These are phyloP conservation scores for Haematococcus lacustris DNA, from an alignment of 139 green algal species.

Conservation along the genomic window DNA sequence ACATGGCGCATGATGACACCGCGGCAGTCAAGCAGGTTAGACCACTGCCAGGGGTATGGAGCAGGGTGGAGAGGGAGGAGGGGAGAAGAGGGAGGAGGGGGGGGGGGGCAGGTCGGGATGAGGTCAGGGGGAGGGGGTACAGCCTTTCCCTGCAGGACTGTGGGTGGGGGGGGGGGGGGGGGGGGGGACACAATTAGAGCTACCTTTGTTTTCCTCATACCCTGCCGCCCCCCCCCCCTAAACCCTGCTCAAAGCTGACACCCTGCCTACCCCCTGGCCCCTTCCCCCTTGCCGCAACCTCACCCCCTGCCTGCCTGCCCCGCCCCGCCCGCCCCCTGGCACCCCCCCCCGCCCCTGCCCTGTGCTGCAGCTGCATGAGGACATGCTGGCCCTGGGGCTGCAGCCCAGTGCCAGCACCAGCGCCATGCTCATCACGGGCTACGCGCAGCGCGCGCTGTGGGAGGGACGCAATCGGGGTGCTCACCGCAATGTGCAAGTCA, in stretches of 20 bases:
- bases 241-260: neutral
- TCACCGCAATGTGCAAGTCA: slow-evolving; percentile 2
- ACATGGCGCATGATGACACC: slow-evolving; percentile 30
- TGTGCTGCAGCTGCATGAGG: slow-evolving; percentile 17
- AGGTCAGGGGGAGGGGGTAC: neutral
- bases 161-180: neutral
- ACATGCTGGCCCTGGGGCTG: slow-evolving; percentile 21
- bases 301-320: neutral
- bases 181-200: too few relatives aligned
- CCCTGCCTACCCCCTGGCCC: neutral
- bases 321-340: neutral
- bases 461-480: slow-evolving; percentile 16
- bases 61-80: too few relatives aligned
- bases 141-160: neutral
- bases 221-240: neutral
- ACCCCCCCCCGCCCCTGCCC: neutral
- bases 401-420: slow-evolving; percentile 21
- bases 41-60: neutral
- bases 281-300: neutral
- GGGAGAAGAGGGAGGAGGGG: too few relatives aligned
- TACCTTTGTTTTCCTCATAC: neutral
- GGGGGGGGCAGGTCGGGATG: too few relatives aligned
- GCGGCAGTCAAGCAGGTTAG: neutral
- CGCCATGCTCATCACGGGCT: slow-evolving; percentile 23
- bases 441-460: slow-evolving; percentile 15